These are phyloP conservation scores for Serendipita sp. DNA, from an alignment of 768 basidiomycete species.

Conservation along the genomic window DNA sequence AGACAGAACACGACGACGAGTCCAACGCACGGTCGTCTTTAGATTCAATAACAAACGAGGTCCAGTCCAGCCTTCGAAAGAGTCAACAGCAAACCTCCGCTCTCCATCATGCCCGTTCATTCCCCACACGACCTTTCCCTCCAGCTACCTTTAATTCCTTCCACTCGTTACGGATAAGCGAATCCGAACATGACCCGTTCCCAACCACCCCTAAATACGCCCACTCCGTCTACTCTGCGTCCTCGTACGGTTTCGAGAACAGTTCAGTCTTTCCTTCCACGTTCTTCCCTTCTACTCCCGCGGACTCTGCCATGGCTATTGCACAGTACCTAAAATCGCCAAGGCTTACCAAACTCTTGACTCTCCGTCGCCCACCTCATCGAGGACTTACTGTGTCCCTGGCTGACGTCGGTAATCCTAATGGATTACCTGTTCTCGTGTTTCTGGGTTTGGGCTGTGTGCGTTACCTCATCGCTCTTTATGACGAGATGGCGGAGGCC, in stretches of 20 bases:
- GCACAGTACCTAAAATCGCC: slow-evolving; percentile 80
- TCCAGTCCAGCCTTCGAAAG: slow-evolving; percentile 39
- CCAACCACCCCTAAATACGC: slow-evolving; percentile 25
- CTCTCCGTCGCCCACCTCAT: slow-evolving; percentile 65
- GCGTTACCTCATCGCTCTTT: slow-evolving; percentile 84
- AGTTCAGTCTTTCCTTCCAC: slow-evolving; percentile 19
- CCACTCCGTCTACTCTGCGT: slow-evolving; percentile 37
- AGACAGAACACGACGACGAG: slow-evolving; percentile 19
- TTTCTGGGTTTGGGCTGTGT: slow-evolving; percentile 93
- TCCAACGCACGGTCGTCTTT: slow-evolving; percentile 56
- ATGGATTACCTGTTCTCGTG: slow-evolving; percentile 77
- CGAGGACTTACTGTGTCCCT: slow-evolving; percentile 71
- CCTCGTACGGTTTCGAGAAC: slow-evolving; percentile 26
- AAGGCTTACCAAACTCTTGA: slow-evolving; percentile 66
- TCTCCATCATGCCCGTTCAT: slow-evolving; percentile 19
- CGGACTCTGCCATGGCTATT: slow-evolving; percentile 39
- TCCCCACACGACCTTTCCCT: slow-evolving; percentile 14
- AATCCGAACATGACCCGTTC: neutral
- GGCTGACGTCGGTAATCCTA: slow-evolving; percentile 78
- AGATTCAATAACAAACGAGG: slow-evolving; percentile 77
- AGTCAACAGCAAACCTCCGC: slow-evolving; percentile 26
- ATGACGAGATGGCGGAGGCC: slow-evolving; percentile 89
- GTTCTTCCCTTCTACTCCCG: slow-evolving; percentile 30
- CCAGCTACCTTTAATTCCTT: slow-evolving; percentile 7
- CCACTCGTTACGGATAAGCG: slow-evolving; percentile 8